Percentiles rank a stretch among this genome's conserved stretches.
phyloP scores from a whole-genome alignment of 2,329 filamentous ascomycete species.

The Pleomassaria siparia region DNA sequence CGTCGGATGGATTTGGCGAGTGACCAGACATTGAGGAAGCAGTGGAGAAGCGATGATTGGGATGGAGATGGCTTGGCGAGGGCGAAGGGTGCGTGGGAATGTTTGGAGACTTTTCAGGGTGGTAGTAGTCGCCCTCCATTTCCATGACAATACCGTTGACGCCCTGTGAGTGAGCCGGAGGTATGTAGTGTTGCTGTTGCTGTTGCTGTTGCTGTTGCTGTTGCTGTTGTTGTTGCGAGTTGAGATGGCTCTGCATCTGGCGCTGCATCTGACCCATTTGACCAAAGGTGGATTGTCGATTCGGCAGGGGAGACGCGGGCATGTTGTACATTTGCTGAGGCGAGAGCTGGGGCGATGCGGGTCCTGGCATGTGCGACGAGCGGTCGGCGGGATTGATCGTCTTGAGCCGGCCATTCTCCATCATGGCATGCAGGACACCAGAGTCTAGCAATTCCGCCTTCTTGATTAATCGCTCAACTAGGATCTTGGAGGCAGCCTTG shows the following conservation, averaged over 20 bases:
- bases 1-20: conserved; percentile 31
- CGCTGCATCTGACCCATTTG: not conserved
- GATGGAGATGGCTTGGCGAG: conserved; percentile 29
- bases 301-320: conserved; percentile 30
- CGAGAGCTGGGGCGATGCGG: conserved; percentile 22
- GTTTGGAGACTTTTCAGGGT: conserved; percentile 31
- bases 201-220: too few relatives aligned
- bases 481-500: conserved; percentile 66
- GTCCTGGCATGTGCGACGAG: conserved; percentile 10
- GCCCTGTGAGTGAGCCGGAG: conserved; percentile 23
- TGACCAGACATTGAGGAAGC: conserved; percentile 22
- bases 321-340: conserved; percentile 29
- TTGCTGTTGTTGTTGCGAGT: too few relatives aligned
- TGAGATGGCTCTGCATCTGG: conserved; percentile 13
- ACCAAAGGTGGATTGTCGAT: conserved; percentile 22
- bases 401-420: conserved; percentile 64
- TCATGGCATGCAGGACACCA: conserved; percentile 67
- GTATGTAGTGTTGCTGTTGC: conserved; percentile 16
- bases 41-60: conserved; percentile 25
- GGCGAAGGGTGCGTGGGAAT: conserved; percentile 14
- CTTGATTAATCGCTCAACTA: conserved; percentile 69
- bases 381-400: conserved; percentile 56
- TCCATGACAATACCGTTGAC: conserved; percentile 44
- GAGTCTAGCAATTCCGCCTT: conserved; percentile 70
- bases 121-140: conserved; percentile 46